Evolutionary conservation across 1,284 basidiomycete species (phyloP).

Genomic region (Puccinia horiana): DNA sequence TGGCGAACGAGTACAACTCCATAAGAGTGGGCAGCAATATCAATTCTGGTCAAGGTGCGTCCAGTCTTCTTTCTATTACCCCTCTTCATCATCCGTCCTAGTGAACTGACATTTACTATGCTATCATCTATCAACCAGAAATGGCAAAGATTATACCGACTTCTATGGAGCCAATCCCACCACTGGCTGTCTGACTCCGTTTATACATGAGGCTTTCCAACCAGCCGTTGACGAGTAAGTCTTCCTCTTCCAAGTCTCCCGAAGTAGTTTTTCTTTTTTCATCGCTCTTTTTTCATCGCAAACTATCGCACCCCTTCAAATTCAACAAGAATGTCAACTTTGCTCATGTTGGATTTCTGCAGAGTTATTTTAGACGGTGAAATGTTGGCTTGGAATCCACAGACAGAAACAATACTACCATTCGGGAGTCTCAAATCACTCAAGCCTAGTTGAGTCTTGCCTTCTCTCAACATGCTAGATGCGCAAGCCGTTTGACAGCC

Average conservation of each 20-base stretch:
- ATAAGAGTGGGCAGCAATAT: slow-evolving; percentile 82
- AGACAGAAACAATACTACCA: slow-evolving; percentile 77
- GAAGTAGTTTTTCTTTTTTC: neutral
- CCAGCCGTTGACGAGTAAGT: slow-evolving; percentile 74
- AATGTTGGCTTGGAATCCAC: slow-evolving; percentile 94
- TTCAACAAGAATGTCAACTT: neutral
- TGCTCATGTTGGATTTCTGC: slow-evolving; percentile 31
- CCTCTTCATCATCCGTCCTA: slow-evolving; percentile 22
- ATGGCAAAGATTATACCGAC: slow-evolving; percentile 89
- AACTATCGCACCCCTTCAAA: neutral
- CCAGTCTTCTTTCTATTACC: neutral
- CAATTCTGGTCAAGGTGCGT: slow-evolving; percentile 82
- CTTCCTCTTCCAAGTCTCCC: slow-evolving; percentile 43
- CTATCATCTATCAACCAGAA: slow-evolving; percentile 63
- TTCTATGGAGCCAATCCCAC: slow-evolving; percentile 73
- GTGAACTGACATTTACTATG: neutral
- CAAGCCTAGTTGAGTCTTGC: slow-evolving; percentile 67
- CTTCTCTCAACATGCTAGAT: too few relatives aligned
- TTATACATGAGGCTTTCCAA: slow-evolving; percentile 74
- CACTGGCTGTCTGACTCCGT: slow-evolving; percentile 80
- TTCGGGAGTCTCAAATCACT: slow-evolving; percentile 90
- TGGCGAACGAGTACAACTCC: slow-evolving; percentile 89
- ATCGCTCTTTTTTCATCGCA: slow-evolving; percentile 27
- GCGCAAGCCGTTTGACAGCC: neutral
- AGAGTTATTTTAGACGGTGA: slow-evolving; percentile 92